Evolutionary conservation across 2,329 filamentous ascomycete genomes (phyloP).

Genomic region (Exophiala aquamarina): DNA sequence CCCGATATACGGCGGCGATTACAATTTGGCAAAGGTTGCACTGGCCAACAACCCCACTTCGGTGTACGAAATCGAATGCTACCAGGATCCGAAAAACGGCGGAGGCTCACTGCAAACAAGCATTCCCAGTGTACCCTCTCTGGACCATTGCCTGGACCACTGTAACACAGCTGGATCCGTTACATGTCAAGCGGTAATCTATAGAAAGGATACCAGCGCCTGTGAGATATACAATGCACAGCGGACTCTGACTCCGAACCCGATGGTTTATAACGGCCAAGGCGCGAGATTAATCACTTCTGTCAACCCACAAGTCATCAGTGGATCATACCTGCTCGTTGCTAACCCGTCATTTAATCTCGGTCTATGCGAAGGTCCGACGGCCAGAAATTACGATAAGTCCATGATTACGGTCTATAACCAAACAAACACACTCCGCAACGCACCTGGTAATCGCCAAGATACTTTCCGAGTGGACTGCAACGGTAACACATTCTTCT

Average conservation of each 20-base stretch:
- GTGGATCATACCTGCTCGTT: slow-evolving; percentile 12
- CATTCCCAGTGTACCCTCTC: not conserved
- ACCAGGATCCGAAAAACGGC: no score
- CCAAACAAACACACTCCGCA: not conserved
- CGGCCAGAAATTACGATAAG: slow-evolving; percentile 10
- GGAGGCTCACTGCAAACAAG: not conserved
- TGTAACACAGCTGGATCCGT: slow-evolving; percentile 7
- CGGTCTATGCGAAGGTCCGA: slow-evolving; percentile 11
- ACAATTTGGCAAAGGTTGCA: slow-evolving; percentile 20
- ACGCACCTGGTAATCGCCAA: not conserved
- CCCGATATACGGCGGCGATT: slow-evolving; percentile 10
- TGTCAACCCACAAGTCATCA: slow-evolving; percentile 8
- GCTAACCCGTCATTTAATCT: slow-evolving; percentile 7
- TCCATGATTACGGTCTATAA: slow-evolving; percentile 13
- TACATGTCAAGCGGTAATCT: slow-evolving; percentile 6
- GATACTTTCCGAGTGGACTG: slow-evolving; percentile 4
- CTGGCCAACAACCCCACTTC: slow-evolving; percentile 5
- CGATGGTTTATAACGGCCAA: not conserved
- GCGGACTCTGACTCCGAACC: slow-evolving; percentile 7
- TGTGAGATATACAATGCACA: slow-evolving; percentile 5
- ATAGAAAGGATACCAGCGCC: not conserved
- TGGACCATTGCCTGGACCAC: slow-evolving; percentile 10
- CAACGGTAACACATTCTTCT: not conserved
- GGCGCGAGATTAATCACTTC: slow-evolving; percentile 10
- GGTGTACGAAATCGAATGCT: slow-evolving; percentile 20